Conservation (phyloP, 1,139 yeast genomes). For the Yamadazyma triangularis region DNA sequence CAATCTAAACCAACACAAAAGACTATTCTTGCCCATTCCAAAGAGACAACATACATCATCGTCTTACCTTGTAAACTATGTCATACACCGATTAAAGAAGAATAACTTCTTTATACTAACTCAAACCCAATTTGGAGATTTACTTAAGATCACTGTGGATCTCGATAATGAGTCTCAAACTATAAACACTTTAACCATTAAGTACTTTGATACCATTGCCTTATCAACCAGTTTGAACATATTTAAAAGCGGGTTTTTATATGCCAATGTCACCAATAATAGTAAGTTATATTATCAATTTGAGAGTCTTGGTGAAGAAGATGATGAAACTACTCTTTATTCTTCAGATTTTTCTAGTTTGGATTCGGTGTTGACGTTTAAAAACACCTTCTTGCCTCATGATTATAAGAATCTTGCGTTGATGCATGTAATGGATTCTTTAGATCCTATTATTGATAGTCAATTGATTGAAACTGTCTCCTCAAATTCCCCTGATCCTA, state of each 20-base stretch:
- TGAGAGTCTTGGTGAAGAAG: constrained; percentile 60
- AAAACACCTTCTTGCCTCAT: too few species aligned
- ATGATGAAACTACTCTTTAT: constrained; percentile 17
- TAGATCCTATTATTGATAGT: constrained; percentile 58
- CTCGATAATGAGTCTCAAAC: background rate
- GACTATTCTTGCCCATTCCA: constrained; percentile 37
- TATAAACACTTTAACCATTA: constrained; percentile 14
- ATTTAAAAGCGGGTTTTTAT: constrained; percentile 72
- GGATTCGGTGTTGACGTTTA: background rate
- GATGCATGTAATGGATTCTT: constrained; percentile 47
- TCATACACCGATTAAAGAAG: constrained; percentile 59
- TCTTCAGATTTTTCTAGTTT: background rate
- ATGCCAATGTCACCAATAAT: constrained; percentile 59
- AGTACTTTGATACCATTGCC: constrained; percentile 75
- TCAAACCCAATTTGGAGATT: constrained; percentile 71
- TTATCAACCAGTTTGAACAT: constrained; percentile 51
- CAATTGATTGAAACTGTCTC: constrained; percentile 23
- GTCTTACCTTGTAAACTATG: constrained; percentile 43
- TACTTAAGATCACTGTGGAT: constrained; percentile 62
- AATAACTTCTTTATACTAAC: constrained; percentile 61
- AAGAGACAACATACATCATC: constrained; percentile 21
- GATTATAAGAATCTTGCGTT: constrained; percentile 50
- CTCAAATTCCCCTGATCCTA: background rate
- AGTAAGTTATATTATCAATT: constrained; percentile 71
- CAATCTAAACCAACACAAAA: constrained; percentile 9